Evolutionary conservation across 768 basidiomycete species (phyloP).

Genomic region (Amanita subjunquillea): DNA sequence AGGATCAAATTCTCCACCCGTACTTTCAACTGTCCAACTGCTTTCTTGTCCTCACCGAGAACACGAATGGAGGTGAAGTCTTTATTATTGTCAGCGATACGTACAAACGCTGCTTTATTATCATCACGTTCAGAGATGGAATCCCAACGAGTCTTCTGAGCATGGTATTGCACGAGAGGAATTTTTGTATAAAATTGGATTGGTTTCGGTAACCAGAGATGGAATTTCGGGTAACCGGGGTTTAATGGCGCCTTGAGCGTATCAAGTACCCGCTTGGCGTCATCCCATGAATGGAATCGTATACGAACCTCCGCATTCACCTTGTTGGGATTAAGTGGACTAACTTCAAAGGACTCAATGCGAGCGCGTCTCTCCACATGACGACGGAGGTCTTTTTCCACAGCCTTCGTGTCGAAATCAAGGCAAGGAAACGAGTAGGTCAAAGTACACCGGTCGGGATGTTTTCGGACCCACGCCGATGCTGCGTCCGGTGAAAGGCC

Average conservation of each 20-base stretch:
- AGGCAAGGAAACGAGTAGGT: neutral
- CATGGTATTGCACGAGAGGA: slow-evolving; percentile 35
- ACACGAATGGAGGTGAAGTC: slow-evolving; percentile 30
- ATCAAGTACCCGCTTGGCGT: slow-evolving; percentile 28
- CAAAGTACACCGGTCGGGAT: neutral
- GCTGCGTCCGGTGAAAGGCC: neutral
- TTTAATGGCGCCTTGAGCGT: slow-evolving; percentile 20
- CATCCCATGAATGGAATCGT: slow-evolving; percentile 39
- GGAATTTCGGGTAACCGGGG: slow-evolving; percentile 21
- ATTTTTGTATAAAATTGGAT: slow-evolving; percentile 41
- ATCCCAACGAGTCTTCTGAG: slow-evolving; percentile 42
- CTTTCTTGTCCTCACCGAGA: slow-evolving; percentile 42
- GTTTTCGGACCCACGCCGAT: neutral
- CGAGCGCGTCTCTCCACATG: neutral
- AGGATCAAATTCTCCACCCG: slow-evolving; percentile 43
- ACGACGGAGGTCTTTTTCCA: neutral
- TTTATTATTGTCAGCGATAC: slow-evolving; percentile 11
- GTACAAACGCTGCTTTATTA: slow-evolving; percentile 23
- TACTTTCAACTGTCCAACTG: slow-evolving; percentile 48
- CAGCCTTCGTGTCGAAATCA: neutral
- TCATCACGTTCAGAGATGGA: slow-evolving; percentile 26
- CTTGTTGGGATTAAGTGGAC: slow-evolving; percentile 1
- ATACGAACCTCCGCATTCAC: slow-evolving; percentile 20
- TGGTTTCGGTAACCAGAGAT: slow-evolving; percentile 35
- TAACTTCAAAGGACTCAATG: neutral